Evolutionary conservation across 192 early-diverging fungal species (phyloP), one percentile per base, ranked within the genome.

Genomic region (Paraglomus brasilianum): DNA sequence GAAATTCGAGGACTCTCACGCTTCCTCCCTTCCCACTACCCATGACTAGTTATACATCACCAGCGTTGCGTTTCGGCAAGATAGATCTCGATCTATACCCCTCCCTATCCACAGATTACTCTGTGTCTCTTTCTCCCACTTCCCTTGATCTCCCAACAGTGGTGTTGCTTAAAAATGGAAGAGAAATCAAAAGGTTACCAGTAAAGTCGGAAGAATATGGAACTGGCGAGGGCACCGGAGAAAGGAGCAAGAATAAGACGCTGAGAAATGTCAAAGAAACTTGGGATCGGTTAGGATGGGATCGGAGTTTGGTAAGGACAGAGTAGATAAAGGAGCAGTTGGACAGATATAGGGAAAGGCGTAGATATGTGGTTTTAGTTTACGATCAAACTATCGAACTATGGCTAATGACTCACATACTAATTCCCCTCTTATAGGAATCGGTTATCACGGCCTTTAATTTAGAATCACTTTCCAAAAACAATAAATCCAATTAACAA

Each of bases 131-230:
- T 52, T 78, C 74, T 24, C 77, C 83, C 1, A 78, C 83, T 4
- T 80, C 79, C 6, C 70, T 85, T 46, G 83, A 85, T 70, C 46
- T 85, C 1, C 83, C 83, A 39, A 81, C 83, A 4, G 50, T 85
- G 36, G 75, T 83, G 36, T 58, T 83, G 17, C 76, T 85, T 48
- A 81, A 85, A 56, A 65, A 85, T 52, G 81, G 83, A 40, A 73
- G 68, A 36, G 75, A 81, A 36, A 50, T 77, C 41, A 75, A 71
- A 42, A 72, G 82, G 44, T 69, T 85, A 9, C 83, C 83, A 5
- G 66, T 77, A 39, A 72, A 79, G 11, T 45, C 75, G 14, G 64
- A 70, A 2, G 75, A 74, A 42, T 74, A 75, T 38, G 71, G 76
- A 5, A 74, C 74, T 71, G n/a, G 45, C 73, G 47, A 74, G 70